A percentile compares a stretch with the other conserved stretches of the same genome.
Conservation (phyloP, 148 eudicot genomes). For the Camellia lanceoleosa region DNA sequence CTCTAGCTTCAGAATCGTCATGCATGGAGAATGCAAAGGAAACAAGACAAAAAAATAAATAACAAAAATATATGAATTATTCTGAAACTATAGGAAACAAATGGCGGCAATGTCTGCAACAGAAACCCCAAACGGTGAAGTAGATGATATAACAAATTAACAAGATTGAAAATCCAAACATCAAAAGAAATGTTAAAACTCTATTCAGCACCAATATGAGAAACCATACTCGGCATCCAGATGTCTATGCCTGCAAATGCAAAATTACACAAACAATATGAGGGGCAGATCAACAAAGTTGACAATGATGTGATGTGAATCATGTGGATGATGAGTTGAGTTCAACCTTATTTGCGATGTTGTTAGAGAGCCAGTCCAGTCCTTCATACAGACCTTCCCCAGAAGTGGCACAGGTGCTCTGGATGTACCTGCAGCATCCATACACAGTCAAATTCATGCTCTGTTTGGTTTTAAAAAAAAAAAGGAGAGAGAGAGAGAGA, state of each 20-base stretch:
- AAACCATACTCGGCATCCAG: neutral
- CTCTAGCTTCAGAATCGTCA: neutral
- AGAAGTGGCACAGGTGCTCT: constrained; percentile 74
- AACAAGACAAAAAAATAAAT: neutral
- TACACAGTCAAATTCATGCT: neutral
- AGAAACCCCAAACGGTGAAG: neutral
- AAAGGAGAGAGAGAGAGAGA: no score
- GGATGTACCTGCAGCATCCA: constrained; percentile 49
- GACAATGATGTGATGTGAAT: neutral
- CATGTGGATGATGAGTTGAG: neutral
- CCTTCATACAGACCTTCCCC: constrained; percentile 79
- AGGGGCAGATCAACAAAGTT: neutral
- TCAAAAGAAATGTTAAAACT: neutral
- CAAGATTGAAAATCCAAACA: neutral
- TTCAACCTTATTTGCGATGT: constrained; percentile 64
- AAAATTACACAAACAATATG: neutral
- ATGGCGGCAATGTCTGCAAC: constrained; percentile 8
- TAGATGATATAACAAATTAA: neutral
- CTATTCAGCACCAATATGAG: neutral
- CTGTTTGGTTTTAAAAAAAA: no score
- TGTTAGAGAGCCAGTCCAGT: constrained; percentile 75
- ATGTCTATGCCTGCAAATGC: constrained; percentile 28
- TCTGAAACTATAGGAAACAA: constrained; percentile 11
- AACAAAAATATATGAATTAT: neutral
- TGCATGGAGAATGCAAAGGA: neutral